These are phyloP conservation scores for Termitomyces sp. DNA, from an alignment of 768 basidiomycete species.

Conservation along the genomic window DNA sequence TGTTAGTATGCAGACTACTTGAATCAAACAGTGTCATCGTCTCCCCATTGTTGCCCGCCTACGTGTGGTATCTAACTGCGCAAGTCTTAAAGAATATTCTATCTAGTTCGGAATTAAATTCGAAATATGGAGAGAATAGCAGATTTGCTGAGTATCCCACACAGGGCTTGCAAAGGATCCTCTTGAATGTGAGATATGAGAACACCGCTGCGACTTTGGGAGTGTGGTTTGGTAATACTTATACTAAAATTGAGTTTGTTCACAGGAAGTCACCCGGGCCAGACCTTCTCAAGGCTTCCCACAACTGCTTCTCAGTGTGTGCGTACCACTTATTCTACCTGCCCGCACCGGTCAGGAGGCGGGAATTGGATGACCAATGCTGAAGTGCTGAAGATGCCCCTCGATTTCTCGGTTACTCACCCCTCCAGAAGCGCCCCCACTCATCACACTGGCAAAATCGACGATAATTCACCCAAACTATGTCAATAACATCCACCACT, in stretches of 20 bases:
- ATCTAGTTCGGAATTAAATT: too few species aligned
- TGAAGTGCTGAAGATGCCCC: background rate
- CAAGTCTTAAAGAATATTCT: too few species aligned
- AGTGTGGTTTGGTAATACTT: background rate
- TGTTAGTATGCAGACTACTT: background rate
- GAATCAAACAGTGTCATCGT: background rate
- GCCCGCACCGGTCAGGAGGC: background rate
- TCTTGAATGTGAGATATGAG: background rate
- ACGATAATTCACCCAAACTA: background rate
- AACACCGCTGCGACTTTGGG: background rate
- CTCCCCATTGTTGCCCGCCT: background rate
- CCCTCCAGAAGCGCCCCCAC: background rate
- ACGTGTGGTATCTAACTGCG: background rate
- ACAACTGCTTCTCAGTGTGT: background rate
- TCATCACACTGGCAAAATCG: background rate
- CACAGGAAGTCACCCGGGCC: background rate
- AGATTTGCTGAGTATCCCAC: too few species aligned
- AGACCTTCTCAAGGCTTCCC: background rate
- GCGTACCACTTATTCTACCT: too few species aligned
- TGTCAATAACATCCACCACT: background rate
- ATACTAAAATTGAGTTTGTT: background rate
- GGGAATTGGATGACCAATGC: background rate
- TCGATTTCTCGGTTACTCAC: background rate
- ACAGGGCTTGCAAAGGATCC: background rate
- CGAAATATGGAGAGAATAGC: too few species aligned